A percentile compares a stretch with the other conserved stretches of the same genome.
Conservation (phyloP, 164 flowering plant species). For the Annona cherimola region DNA sequence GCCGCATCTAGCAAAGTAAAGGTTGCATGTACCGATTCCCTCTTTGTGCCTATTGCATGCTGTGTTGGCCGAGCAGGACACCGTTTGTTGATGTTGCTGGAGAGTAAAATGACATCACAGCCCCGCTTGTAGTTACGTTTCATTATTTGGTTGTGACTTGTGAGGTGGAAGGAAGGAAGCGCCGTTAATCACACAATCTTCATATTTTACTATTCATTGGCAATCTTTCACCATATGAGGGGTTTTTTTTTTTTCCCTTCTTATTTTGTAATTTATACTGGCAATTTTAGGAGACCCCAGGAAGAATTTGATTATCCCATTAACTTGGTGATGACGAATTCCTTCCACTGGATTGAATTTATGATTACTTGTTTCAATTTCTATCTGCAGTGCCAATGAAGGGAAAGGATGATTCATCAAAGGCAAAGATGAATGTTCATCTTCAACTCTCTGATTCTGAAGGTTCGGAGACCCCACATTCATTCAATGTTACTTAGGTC, state of each 20-base stretch:
- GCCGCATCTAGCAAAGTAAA: neutral
- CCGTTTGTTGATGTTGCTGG: neutral
- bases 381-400: neutral
- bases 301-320: no score
- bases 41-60: neutral
- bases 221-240: neutral
- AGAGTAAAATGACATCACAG: neutral
- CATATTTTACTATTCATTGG: neutral
- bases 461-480: neutral
- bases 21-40: neutral
- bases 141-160: neutral
- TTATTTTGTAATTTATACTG: no score
- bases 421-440: neutral
- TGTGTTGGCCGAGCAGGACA: neutral
- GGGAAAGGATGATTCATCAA: conserved; percentile 2
- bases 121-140: neutral
- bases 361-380: neutral
- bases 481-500: neutral
- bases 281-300: no score
- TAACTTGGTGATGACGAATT: neutral
- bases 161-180: neutral
- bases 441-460: conserved; percentile 3
- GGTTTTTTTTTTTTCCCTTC: neutral
- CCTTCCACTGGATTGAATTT: neutral
- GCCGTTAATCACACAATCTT: no score